phyloP scores from a whole-genome alignment of 768 basidiomycete species.

The Chalciporus piperatus region DNA sequence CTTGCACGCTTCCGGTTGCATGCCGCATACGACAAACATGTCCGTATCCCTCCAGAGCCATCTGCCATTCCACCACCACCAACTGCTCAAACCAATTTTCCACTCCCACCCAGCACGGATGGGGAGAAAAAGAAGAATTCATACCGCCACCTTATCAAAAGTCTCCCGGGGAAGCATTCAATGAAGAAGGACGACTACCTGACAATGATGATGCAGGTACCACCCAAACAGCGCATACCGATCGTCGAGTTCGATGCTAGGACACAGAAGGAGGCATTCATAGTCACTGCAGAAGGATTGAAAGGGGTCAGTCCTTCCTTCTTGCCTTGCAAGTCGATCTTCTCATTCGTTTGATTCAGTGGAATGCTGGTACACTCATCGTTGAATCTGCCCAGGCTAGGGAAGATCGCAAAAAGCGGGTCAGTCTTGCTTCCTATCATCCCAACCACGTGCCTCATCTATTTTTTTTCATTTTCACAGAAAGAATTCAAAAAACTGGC shows the following conservation, averaged over 20 bases:
- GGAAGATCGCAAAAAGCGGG: constrained; percentile 76
- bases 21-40: constrained; percentile 78
- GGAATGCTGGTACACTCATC: constrained; percentile 62
- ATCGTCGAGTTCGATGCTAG: constrained; percentile 61
- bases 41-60: constrained; percentile 46
- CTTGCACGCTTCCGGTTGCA: constrained; percentile 68
- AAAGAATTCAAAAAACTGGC: constrained; percentile 72
- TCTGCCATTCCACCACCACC: constrained; percentile 25
- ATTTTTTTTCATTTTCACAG: constrained; percentile 32
- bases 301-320: constrained; percentile 56
- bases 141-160: constrained; percentile 76
- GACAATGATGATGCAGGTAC: constrained; percentile 59
- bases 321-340: constrained; percentile 6
- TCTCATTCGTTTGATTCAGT: constrained; percentile 40
- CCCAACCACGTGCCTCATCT: constrained; percentile 13
- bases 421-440: constrained; percentile 35
- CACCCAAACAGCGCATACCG: constrained; percentile 65
- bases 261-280: constrained; percentile 72
- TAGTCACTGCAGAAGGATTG: constrained; percentile 67
- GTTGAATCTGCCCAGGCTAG: constrained; percentile 70
- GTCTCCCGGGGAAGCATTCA: constrained; percentile 76
- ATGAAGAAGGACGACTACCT: constrained; percentile 78
- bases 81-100: constrained; percentile 31
- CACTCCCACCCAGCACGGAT: constrained; percentile 51
- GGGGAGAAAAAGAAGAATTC: constrained; percentile 75